These are phyloP conservation scores for Candida sanyiensis DNA, from an alignment of 805 yeast species.

Conservation along the genomic window DNA sequence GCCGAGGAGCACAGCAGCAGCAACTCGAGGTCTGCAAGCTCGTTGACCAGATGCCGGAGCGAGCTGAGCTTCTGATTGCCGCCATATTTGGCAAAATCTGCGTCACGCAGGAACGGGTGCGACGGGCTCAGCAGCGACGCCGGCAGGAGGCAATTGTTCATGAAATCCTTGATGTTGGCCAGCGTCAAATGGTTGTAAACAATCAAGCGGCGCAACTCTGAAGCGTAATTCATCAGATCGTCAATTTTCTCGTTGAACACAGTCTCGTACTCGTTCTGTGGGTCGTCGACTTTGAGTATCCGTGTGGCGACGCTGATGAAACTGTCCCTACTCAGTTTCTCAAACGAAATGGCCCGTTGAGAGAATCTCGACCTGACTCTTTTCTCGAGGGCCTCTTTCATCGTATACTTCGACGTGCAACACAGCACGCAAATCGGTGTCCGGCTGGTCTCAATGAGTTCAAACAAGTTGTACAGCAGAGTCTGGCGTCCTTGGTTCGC, in stretches of 20 bases:
- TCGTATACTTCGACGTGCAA: conserved; percentile 63
- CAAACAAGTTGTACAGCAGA: conserved; percentile 79
- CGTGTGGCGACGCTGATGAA: conserved; percentile 45
- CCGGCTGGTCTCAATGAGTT: conserved; percentile 65
- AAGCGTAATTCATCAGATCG: conserved; percentile 23
- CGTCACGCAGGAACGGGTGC: conserved; percentile 23
- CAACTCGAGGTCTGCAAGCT: conserved; percentile 66
- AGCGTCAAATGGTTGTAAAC: conserved; percentile 50
- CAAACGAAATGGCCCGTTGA: conserved; percentile 63
- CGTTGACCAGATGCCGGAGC: conserved; percentile 23
- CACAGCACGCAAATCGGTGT: conserved; percentile 82
- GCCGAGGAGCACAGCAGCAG: conserved; percentile 71
- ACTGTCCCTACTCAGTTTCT: conserved; percentile 39
- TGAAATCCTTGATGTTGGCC: conserved; percentile 49
- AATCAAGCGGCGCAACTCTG: conserved; percentile 33
- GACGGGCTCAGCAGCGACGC: conserved; percentile 30
- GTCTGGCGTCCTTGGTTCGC: conserved; percentile 73
- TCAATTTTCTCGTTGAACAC: conserved; percentile 43
- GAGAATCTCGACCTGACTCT: conserved; percentile 87
- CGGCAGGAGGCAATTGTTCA: conserved; percentile 38
- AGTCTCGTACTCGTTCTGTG: conserved; percentile 25
- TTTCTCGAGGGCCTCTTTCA: conserved; percentile 80
- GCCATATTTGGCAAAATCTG: conserved; percentile 25
- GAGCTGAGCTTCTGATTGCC: conserved; percentile 27
- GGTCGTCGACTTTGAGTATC: conserved; percentile 30